Evolutionary conservation across 805 yeast species (phyloP).

Genomic region (Starmera pachycereana): DNA sequence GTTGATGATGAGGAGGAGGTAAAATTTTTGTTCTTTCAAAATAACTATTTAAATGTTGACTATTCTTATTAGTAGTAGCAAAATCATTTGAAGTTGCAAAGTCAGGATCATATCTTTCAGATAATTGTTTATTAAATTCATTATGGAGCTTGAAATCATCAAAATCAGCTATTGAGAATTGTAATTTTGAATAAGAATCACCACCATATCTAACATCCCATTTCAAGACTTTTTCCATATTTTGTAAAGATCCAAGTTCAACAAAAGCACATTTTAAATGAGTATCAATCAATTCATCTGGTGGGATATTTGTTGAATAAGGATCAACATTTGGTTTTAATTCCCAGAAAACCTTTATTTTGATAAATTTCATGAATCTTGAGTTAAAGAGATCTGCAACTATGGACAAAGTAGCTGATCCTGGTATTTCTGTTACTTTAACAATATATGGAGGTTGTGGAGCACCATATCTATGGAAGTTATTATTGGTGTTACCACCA

Average conservation of each 20-base stretch:
- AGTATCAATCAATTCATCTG: slow-evolving; percentile 12
- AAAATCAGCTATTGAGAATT: slow-evolving; percentile 16
- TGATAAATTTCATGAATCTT: slow-evolving; percentile 45
- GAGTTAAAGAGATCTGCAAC: slow-evolving; percentile 53
- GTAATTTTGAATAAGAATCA: slow-evolving; percentile 24
- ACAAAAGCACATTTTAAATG: slow-evolving; percentile 54
- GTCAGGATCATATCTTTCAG: slow-evolving; percentile 16
- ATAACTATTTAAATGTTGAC: no score
- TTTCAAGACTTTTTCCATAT: slow-evolving; percentile 47
- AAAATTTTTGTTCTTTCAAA: not conserved
- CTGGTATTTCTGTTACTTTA: slow-evolving; percentile 52
- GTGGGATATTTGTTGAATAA: slow-evolving; percentile 20
- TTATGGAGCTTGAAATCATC: slow-evolving; percentile 14
- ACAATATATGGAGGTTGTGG: slow-evolving; percentile 50
- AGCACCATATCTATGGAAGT: not conserved
- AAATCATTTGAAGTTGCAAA: not conserved
- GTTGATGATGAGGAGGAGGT: slow-evolving; percentile 7
- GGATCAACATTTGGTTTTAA: slow-evolving; percentile 19
- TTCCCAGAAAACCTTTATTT: slow-evolving; percentile 54
- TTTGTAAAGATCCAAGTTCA: slow-evolving; percentile 40
- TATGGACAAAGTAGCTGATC: slow-evolving; percentile 37
- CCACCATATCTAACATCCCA: slow-evolving; percentile 49
- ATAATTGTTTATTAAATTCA: slow-evolving; percentile 13
- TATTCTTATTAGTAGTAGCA: slow-evolving; percentile 1
- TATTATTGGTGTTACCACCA: no score